Conservation (phyloP, 495 filamentous ascomycete species). For the Elasticomyces elasticus region DNA sequence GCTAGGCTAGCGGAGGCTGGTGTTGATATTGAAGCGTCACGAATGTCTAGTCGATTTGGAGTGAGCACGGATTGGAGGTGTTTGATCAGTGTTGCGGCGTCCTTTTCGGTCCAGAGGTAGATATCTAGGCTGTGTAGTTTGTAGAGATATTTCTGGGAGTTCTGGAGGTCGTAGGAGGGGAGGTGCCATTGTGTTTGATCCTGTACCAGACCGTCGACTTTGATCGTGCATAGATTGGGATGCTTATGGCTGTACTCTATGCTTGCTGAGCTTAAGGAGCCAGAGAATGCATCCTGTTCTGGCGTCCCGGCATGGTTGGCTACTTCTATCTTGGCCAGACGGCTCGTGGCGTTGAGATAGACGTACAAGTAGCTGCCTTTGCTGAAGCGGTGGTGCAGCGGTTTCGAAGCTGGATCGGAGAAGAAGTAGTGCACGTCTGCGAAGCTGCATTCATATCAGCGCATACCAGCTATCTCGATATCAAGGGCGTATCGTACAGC, state of each 20-base stretch:
- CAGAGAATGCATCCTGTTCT: slow-evolving; percentile 84
- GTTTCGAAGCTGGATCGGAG: slow-evolving; percentile 54
- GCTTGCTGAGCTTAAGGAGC: slow-evolving; percentile 52
- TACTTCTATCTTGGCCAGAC: slow-evolving; percentile 65
- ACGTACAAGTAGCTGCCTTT: slow-evolving; percentile 84
- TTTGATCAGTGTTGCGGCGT: slow-evolving; percentile 65
- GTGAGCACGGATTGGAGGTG: slow-evolving; percentile 51
- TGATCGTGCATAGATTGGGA: slow-evolving; percentile 62
- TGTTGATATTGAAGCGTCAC: slow-evolving; percentile 33
- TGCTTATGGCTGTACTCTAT: slow-evolving; percentile 70
- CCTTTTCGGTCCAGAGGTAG: slow-evolving; percentile 77
- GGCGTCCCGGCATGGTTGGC: slow-evolving; percentile 78
- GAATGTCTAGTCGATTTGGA: slow-evolving; percentile 47
- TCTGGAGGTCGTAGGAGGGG: slow-evolving; percentile 56
- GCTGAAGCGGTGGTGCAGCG: slow-evolving; percentile 71
- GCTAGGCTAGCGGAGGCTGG: slow-evolving; percentile 31
- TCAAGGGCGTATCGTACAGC: slow-evolving; percentile 47
- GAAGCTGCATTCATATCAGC: slow-evolving; percentile 45
- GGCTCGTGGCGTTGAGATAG: slow-evolving; percentile 60
- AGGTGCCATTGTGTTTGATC: slow-evolving; percentile 64
- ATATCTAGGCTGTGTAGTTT: slow-evolving; percentile 75
- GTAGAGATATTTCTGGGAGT: slow-evolving; percentile 61
- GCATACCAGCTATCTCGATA: neutral
- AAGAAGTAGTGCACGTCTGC: slow-evolving; percentile 89
- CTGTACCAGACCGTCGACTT: slow-evolving; percentile 44